Base-by-base conservation (phyloP, 2,329 filamentous ascomycete genomes). In the Diaporthe sp. region DNA sequence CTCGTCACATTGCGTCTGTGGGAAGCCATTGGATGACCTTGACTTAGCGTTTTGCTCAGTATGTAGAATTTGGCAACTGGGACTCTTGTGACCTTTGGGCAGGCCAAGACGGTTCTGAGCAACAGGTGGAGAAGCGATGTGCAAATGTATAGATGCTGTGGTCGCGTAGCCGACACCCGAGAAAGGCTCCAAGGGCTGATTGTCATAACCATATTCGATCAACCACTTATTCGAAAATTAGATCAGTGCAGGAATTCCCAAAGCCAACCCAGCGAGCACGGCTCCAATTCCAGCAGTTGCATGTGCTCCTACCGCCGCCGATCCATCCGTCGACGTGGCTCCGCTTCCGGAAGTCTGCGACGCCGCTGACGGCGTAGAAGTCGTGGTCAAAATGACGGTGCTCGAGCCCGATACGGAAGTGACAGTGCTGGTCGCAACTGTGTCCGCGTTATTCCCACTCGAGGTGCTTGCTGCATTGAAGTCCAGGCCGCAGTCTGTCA, bases 311-410 rank as follows among this genome's bases (percentile, higher is more conserved):
- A 8, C 60, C 2, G 39, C 60, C 4, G 15, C n/a, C 13, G 37
- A 61, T 61, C 37, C 34, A 28, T 61, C 39, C 2, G 60, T 22
- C 39, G 60, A 31, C 17, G 25, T 22, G 60, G 15, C n/a, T 3
- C 25, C 60, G 9, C 25, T 63, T 13, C 39, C 60, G 25, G 39
- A 63, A 47, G n/a, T 28, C 25, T 63, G 60, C 25, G 25, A 10
- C 13, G 60, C 39, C 12, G 39, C 39, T 31, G 60, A 63, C 17
- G 13, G 60, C 15, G n/a, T 4, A 31, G 39, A 63, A 31, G 25
- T 63, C n/a, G 39, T 63, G 39, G 39, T 63, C 39, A 63, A 28
- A 28, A 63, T 17, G n/a, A 63, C 60, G 60, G 60, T 63, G 60
- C 39, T 47, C 25, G 60, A 63, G 17, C 60, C 39, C 2, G 60